Base-by-base conservation (phyloP, 1,284 basidiomycete genomes). In the Ganoderma sp. region DNA sequence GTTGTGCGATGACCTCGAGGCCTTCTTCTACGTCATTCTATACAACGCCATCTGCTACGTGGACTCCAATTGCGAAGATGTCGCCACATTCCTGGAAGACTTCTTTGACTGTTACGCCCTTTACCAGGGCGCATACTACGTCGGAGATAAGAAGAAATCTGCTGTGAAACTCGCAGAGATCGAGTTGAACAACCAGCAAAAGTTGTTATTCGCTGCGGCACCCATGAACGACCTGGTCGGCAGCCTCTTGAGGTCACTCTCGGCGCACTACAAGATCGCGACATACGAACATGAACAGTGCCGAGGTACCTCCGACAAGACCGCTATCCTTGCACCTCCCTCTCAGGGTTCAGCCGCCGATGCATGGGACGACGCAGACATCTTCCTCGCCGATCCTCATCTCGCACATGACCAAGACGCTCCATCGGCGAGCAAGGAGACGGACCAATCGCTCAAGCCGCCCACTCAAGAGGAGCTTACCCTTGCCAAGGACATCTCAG, bases 1-100 rank as follows among this genome's bases (percentile, higher is more conserved):
- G 17, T 7, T 54, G 5, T 8, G 34, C n/a, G 64, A 65, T 34
- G 68, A 67, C 19, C 63, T 67, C 0, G 65, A 65, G 42, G 58
- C 63, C 0, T 65, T 69, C 34, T 37, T 37, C 34, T 37, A 37
- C 5, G 34, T 37, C 6, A 37, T 37, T 9, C 34, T 37, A 1
- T 62, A 62, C 42, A 22, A 32, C 22, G 39, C 22, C 2, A 25
- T 41, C 10, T n/a, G 41, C n/a, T 61, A 43, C 14, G 3, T 42
- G 9, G 41, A 42, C 41, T 42, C 41, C 41, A 48, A 48, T 19
- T 48, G 45, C 45, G 3, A 14, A 4, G 45, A 48, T 22, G 45
- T 48, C 17, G 45, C 45, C 45, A 17, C 19, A 19, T 48, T n/a
- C 45, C 3, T 48, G 19, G 45, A 48, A 9, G 45, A 48, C 8